These are phyloP conservation scores for Lichtheimia ornata DNA, from an alignment of 371 early-diverging fungal genomes.

Conservation along the genomic window DNA sequence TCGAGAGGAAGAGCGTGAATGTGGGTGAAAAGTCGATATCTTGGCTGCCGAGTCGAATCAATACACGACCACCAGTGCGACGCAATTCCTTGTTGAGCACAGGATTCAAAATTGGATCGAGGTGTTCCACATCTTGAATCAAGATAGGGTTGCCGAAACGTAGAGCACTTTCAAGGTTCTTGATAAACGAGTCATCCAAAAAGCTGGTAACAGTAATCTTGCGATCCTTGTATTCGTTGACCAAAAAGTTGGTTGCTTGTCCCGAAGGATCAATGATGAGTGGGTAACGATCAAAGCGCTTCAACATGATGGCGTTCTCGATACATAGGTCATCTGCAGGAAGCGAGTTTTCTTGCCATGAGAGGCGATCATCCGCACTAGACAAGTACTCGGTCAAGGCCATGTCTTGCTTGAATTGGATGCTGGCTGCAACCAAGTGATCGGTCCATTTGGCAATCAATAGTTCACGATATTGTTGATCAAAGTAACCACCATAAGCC, in stretches of 20 bases:
- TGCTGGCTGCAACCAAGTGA: slow-evolving; percentile 74
- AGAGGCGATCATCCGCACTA: slow-evolving; percentile 89
- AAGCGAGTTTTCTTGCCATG: slow-evolving; percentile 87
- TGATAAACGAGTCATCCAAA: slow-evolving; percentile 95
- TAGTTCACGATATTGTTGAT: slow-evolving; percentile 90
- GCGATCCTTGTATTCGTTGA: slow-evolving; percentile 83
- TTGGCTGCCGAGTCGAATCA: slow-evolving; percentile 94
- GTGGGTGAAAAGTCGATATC: slow-evolving; percentile 99
- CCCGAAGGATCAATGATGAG: slow-evolving; percentile 97
- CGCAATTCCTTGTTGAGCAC: slow-evolving; percentile 96
- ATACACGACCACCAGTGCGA: slow-evolving; percentile 95
- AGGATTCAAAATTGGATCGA: slow-evolving; percentile 97
- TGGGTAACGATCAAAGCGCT: slow-evolving; percentile 94
- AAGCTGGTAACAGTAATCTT: slow-evolving; percentile 96
- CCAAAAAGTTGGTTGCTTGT: slow-evolving; percentile 88
- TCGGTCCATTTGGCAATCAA: slow-evolving; percentile 80
- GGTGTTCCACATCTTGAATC: slow-evolving; percentile 95
- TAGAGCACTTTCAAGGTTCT: slow-evolving; percentile 95
- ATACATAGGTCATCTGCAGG: slow-evolving; percentile 93
- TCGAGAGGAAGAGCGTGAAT: slow-evolving; percentile 92
- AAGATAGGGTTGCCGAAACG: slow-evolving; percentile 98
- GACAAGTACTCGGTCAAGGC: slow-evolving; percentile 92
- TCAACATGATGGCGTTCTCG: slow-evolving; percentile 97
- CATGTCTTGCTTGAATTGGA: slow-evolving; percentile 82
- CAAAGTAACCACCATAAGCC: slow-evolving; percentile 97